phyloP scores from a whole-genome alignment of 2,329 filamentous ascomycete species.

The Pseudogymnoascus sp. region DNA sequence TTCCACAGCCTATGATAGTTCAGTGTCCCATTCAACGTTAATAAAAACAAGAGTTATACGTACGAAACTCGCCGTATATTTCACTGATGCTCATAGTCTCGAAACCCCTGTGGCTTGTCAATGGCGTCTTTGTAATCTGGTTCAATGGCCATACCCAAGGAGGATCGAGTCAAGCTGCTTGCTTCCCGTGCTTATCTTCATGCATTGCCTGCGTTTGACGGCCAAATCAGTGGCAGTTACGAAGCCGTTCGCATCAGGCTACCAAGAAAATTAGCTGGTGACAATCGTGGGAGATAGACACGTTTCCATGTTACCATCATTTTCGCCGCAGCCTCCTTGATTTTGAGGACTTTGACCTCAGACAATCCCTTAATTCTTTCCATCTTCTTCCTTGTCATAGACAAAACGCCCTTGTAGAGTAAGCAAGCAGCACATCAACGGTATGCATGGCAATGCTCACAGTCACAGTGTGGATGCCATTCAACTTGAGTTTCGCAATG shows the following conservation, averaged over 20 bases:
- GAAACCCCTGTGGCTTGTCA: slow-evolving; percentile 45
- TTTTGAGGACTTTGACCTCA: slow-evolving; percentile 63
- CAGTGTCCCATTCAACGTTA: neutral
- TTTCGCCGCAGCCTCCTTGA: slow-evolving; percentile 56
- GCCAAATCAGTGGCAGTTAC: slow-evolving; percentile 59
- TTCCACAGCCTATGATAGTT: slow-evolving; percentile 46
- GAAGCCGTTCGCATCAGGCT: slow-evolving; percentile 54
- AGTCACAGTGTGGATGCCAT: slow-evolving; percentile 57
- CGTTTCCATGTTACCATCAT: slow-evolving; percentile 24
- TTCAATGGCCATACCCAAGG: slow-evolving; percentile 42
- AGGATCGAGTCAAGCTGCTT: slow-evolving; percentile 60
- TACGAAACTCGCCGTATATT: slow-evolving; percentile 52
- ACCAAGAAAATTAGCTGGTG: neutral
- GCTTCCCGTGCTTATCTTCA: slow-evolving; percentile 62
- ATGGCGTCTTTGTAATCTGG: neutral
- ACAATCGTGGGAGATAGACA: neutral
- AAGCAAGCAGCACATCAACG: neutral
- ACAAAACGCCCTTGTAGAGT: slow-evolving; percentile 7
- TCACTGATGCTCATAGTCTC: slow-evolving; percentile 65
- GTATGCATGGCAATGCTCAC: slow-evolving; percentile 32
- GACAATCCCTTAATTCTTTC: slow-evolving; percentile 64
- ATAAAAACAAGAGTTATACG: slow-evolving; percentile 11
- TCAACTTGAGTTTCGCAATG: slow-evolving; percentile 57
- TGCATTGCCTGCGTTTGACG: slow-evolving; percentile 54
- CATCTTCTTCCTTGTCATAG: slow-evolving; percentile 51